Base-by-base conservation (phyloP, 169 alveolate genomes). In the Eimeria maxima region DNA sequence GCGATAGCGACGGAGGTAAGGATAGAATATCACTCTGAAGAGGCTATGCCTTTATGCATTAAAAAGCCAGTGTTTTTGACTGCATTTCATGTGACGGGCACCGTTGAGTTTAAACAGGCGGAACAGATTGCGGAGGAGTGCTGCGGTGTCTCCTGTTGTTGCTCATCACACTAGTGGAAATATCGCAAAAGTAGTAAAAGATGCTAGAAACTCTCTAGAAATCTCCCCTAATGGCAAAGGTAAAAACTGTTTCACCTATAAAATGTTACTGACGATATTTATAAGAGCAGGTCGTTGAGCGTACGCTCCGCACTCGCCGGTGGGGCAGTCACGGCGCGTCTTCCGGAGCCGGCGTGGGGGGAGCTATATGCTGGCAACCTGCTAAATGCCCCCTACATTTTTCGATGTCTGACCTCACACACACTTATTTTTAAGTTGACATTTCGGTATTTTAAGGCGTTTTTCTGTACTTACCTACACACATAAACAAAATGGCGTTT, bases 241-340 rank as follows among this genome's bases (percentile, higher is more conserved):
- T 33, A 33, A 33, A 33, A 16, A 4, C 13, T 4, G 53, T 38
- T 73, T 73, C 53, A 38, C 50, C 4, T 38, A 38, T 13, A 18
- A 38, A 73, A 38, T 16, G 29, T 4, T 50, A 0, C 3, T 2
- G 33, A 11, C 13, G 24, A 4, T 0, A 4, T 3, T n/a, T 42
- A 42, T 18, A 38, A 38, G 33, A 14, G 27, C 5, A 50, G 0
- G 20, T 4, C 10, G 83, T 16, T n/a, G 18, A 2, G 55, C 53
- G 80, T 24, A 22, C 6, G 83, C 8, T 73, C n/a, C 38, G 83
- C 83, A 73, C 55, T 38, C 42, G 83, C 38, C 20, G 83, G 83
- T 38, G 83, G 83, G 83, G 83, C 83, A 33, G 55, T 73, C 29
- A 73, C 55, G 80, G 22, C 55, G 55, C 50, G 38, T 73, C 53